These are phyloP conservation scores for Harrya chromipes DNA, from an alignment of 768 basidiomycete species.

Conservation along the genomic window DNA sequence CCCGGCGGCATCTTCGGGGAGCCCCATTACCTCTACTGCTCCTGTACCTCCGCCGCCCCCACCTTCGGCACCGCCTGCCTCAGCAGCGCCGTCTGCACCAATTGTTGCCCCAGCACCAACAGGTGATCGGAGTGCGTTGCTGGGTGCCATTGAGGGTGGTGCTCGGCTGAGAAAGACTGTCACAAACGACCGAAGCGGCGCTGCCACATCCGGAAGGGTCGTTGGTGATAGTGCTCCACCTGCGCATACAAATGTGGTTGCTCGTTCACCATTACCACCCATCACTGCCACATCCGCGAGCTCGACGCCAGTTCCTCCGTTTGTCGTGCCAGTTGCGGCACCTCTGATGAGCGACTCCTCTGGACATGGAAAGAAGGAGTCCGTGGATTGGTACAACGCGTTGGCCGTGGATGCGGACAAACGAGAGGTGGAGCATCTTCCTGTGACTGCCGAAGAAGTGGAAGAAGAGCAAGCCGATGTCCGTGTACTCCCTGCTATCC, in stretches of 20 bases:
- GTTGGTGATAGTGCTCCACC: conserved; percentile 74
- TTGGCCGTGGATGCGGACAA: conserved; percentile 67
- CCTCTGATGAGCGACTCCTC: conserved; percentile 17
- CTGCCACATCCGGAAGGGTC: conserved; percentile 70
- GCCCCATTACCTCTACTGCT: conserved; percentile 31
- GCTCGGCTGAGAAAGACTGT: conserved; percentile 65
- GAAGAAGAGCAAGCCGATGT: conserved; percentile 45
- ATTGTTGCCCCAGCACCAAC: conserved; percentile 38
- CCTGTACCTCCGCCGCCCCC: conserved; percentile 39
- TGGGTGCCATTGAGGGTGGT: conserved; percentile 79
- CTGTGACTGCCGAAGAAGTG: conserved; percentile 58
- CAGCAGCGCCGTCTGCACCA: conserved; percentile 20
- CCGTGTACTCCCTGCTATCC: conserved; percentile 49
- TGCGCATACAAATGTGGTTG: conserved; percentile 55
- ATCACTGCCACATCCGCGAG: not conserved
- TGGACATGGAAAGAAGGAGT: conserved; percentile 58
- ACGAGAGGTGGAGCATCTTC: conserved; percentile 41
- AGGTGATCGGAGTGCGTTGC: conserved; percentile 60
- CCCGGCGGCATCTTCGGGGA: conserved; percentile 18
- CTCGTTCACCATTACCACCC: conserved; percentile 36
- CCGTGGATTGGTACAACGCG: conserved; percentile 89
- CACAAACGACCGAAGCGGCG: conserved; percentile 81
- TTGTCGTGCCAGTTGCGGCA: conserved; percentile 17
- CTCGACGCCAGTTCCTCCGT: conserved; percentile 17
- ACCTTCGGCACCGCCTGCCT: conserved; percentile 32